phyloP scores from a whole-genome alignment of 2,329 filamentous ascomycete genomes.

The Aspergillus tamarii region DNA sequence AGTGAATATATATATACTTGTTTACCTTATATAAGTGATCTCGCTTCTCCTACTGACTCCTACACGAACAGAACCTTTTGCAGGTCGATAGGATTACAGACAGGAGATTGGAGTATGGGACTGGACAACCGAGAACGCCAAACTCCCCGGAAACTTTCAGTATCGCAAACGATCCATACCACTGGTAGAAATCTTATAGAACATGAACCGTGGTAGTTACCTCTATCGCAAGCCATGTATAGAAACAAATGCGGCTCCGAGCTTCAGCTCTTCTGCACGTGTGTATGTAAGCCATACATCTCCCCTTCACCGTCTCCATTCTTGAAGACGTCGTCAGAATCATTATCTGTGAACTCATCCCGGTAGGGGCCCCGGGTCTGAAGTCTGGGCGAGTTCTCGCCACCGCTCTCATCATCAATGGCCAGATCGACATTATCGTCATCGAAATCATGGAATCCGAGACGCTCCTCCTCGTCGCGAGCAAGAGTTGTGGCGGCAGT shows the following conservation, averaged over 20 bases:
- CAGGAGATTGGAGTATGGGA: neutral
- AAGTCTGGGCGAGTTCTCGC: constrained; percentile 29
- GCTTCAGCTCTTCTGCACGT: constrained; percentile 27
- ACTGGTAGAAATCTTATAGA: neutral
- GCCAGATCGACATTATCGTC: constrained; percentile 45
- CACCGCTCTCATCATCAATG: constrained; percentile 51
- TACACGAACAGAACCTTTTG: neutral
- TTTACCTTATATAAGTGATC: neutral
- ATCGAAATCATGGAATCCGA: constrained; percentile 46
- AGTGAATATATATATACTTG: neutral
- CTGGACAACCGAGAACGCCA: neutral
- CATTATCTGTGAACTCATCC: constrained; percentile 58
- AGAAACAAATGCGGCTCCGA: constrained; percentile 4
- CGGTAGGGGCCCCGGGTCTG: constrained; percentile 50
- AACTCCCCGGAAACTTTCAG: neutral
- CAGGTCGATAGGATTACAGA: neutral
- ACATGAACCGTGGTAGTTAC: neutral
- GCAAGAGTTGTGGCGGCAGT: constrained; percentile 45
- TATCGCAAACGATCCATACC: neutral
- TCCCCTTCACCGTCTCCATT: constrained; percentile 45
- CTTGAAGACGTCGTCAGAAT: constrained; percentile 53
- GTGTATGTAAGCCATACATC: constrained; percentile 45
- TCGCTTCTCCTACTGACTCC: neutral
- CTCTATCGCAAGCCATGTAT: neutral
- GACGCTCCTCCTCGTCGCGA: constrained; percentile 47